A percentile compares a stretch with the other conserved stretches of the same genome.
Conservation (phyloP, 2,329 filamentous ascomycete genomes). For the Penicillium sp. region DNA sequence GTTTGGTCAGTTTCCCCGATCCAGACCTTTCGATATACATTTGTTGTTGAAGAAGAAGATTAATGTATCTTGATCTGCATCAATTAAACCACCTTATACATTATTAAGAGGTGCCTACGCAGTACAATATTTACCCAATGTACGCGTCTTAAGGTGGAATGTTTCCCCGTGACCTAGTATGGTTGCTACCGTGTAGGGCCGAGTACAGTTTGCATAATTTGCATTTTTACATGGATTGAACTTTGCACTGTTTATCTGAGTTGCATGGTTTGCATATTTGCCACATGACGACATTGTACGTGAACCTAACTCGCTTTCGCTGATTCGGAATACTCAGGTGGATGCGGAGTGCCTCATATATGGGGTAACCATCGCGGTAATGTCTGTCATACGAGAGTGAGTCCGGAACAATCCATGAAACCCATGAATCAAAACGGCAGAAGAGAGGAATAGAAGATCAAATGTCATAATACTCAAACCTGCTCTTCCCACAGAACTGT, state of each 20-base stretch:
- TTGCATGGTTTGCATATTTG: not conserved
- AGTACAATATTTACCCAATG: not conserved
- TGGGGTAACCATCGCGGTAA: conserved; percentile 8
- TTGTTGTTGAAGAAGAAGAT: not conserved
- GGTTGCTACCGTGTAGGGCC: conserved; percentile 2
- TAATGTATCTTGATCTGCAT: too few species aligned
- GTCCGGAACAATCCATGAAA: not conserved
- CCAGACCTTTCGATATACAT: not conserved
- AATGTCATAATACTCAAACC: not conserved
- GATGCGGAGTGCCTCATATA: not conserved
- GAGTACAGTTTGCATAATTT: conserved; percentile 2
- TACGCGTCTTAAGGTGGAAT: not conserved
- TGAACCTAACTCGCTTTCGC: too few species aligned
- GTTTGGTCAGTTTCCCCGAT: conserved; percentile 7
- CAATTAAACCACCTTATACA: too few species aligned
- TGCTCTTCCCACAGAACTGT: conserved; percentile 46
- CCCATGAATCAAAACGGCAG: not conserved
- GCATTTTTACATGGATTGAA: not conserved
- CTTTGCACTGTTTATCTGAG: not conserved
- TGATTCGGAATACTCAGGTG: too few species aligned
- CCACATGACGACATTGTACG: conserved; percentile 1
- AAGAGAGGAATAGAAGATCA: too few species aligned
- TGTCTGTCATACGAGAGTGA: conserved; percentile 27
- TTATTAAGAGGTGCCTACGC: too few species aligned
- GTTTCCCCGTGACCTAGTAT: not conserved